Conservation (phyloP, 164 flowering plant species). For the Annona cherimola region DNA sequence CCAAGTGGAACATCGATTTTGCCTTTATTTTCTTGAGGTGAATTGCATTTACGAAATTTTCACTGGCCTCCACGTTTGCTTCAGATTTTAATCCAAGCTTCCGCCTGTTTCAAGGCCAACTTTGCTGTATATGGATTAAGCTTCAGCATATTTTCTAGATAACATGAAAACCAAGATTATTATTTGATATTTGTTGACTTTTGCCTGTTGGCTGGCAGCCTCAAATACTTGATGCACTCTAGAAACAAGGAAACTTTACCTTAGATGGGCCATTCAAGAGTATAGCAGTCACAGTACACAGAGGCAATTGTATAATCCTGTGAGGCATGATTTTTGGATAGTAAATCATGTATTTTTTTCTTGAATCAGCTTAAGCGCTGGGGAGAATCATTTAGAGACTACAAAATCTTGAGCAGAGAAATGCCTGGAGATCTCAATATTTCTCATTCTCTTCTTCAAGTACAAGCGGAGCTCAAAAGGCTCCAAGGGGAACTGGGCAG, state of each 20-base stretch:
- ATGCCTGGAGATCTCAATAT: slow-evolving; percentile 15
- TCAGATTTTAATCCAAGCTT: no score
- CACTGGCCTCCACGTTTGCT: no score
- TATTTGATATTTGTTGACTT: no score
- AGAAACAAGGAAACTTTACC: neutral
- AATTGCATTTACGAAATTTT: no score
- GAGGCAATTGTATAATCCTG: neutral
- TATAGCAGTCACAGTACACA: neutral
- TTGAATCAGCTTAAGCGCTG: slow-evolving; percentile 18
- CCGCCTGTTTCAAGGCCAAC: no score
- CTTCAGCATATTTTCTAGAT: no score
- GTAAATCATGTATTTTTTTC: neutral
- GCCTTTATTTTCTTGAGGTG: neutral
- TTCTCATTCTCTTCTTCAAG: slow-evolving; percentile 14
- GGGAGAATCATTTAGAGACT: slow-evolving; percentile 16
- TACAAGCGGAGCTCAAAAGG: slow-evolving; percentile 11
- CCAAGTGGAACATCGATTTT: no score
- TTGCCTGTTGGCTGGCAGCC: neutral
- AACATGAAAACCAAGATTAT: no score
- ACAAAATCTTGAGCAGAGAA: slow-evolving; percentile 9
- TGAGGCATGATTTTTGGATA: no score
- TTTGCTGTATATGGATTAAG: no score
- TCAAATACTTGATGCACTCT: neutral
- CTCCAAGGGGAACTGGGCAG: neutral
- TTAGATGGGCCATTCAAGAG: neutral